These are phyloP conservation scores for Cyathus striatus DNA, from an alignment of 768 basidiomycete species.

Conservation along the genomic window DNA sequence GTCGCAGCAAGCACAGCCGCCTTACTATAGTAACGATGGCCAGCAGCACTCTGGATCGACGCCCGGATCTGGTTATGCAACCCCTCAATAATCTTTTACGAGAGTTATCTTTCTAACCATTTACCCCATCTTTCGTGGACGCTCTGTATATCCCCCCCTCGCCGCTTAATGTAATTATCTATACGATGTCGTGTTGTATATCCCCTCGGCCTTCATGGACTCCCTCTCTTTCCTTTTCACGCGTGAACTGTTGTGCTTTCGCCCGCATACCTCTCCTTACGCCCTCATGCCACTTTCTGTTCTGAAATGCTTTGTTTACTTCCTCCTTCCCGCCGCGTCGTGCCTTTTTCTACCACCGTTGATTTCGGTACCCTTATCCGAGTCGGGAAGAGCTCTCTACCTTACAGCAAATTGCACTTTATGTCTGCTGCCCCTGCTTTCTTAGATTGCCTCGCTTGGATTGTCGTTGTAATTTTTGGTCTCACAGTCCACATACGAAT, in stretches of 20 bases:
- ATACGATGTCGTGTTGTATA: not conserved
- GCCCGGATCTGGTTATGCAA: slow-evolving; percentile 42
- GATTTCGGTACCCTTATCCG: not conserved
- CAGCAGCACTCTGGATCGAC: slow-evolving; percentile 34
- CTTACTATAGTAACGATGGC: slow-evolving; percentile 30
- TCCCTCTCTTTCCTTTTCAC: no score
- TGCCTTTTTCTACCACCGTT: not conserved
- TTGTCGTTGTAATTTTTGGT: not conserved
- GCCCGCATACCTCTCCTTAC: not conserved
- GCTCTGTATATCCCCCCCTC: slow-evolving; percentile 7
- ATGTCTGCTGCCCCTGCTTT: not conserved
- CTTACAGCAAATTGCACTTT: no score
- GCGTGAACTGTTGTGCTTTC: not conserved
- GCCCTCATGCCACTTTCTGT: not conserved
- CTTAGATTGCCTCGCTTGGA: not conserved
- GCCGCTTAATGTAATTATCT: not conserved
- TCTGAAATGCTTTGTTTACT: not conserved
- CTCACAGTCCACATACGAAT: not conserved
- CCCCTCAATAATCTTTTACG: slow-evolving; percentile 29
- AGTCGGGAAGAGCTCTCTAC: not conserved
- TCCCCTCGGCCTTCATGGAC: not conserved
- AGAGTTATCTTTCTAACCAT: slow-evolving; percentile 10
- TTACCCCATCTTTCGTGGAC: slow-evolving; percentile 5
- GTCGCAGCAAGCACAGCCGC: slow-evolving; percentile 16
- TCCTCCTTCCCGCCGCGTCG: not conserved